These are phyloP conservation scores for Cladosporium sp. DNA, from an alignment of 2,329 filamentous ascomycete species.

Conservation along the genomic window DNA sequence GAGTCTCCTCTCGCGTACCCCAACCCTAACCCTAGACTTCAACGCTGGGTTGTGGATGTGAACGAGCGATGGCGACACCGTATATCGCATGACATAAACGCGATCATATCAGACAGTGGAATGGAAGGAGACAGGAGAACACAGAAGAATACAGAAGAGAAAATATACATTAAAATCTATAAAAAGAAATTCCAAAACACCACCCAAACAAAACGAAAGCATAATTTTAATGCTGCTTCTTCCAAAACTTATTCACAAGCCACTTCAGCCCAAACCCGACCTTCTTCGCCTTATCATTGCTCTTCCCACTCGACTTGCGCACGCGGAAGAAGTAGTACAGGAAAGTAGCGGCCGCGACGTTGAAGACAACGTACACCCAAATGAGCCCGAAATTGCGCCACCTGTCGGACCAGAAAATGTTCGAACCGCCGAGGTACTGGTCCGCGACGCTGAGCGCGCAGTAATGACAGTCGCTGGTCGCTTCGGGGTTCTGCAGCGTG, in stretches of 20 bases:
- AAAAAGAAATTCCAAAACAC: background rate
- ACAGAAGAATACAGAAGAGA: no score
- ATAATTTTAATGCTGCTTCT: slow-evolving; percentile 8
- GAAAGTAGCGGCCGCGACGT: slow-evolving; percentile 53
- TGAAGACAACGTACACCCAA: slow-evolving; percentile 63
- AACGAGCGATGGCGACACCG: no score
- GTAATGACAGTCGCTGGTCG: slow-evolving; percentile 46
- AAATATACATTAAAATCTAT: no score
- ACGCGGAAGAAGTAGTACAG: slow-evolving; percentile 62
- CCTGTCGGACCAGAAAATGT: slow-evolving; percentile 43
- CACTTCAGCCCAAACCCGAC: slow-evolving; percentile 6
- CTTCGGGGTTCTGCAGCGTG: slow-evolving; percentile 39
- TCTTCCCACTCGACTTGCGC: slow-evolving; percentile 23
- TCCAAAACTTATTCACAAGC: slow-evolving; percentile 10
- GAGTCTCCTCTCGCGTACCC: no score
- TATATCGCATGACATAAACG: no score
- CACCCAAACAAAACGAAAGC: background rate
- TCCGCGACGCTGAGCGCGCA: slow-evolving; percentile 45
- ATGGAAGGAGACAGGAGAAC: no score
- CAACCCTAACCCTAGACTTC: no score
- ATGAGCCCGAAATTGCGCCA: slow-evolving; percentile 70
- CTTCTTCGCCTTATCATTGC: slow-evolving; percentile 8
- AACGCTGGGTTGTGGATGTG: no score
- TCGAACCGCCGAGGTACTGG: slow-evolving; percentile 40
- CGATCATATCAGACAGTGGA: no score